Evolutionary conservation across 148 eudicot genomes (phyloP).

Genomic region (Vaccinium vitisidaea): DNA sequence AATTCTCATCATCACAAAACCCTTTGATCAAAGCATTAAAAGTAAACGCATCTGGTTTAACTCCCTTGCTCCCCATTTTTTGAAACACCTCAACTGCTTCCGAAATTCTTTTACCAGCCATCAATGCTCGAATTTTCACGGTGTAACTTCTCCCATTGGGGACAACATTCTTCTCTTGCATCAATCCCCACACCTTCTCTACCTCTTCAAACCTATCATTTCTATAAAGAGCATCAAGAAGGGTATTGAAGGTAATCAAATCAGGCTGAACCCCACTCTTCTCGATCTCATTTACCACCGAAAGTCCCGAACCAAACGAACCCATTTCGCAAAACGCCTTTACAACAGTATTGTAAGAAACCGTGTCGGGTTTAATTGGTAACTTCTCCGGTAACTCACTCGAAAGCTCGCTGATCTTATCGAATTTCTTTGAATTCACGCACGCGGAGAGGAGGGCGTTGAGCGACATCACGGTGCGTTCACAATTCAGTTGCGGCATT

Average conservation of each 20-base stretch:
- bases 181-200: conserved; percentile 44
- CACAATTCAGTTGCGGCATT: conserved; percentile 49
- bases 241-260: conserved; percentile 35
- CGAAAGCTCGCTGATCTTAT: conserved; percentile 28
- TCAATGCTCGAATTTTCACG: conserved; percentile 36
- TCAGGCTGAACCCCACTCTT: conserved; percentile 36
- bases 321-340: conserved; percentile 46
- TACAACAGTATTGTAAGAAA: conserved; percentile 46
- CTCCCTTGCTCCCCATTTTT: conserved; percentile 21
- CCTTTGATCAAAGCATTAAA: conserved; percentile 38
- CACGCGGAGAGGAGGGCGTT: conserved; percentile 62
- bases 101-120: background rate
- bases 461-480: conserved; percentile 42
- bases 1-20: conserved; percentile 27
- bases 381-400: conserved; percentile 38
- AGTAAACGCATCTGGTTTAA: conserved; percentile 19
- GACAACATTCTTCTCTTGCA: conserved; percentile 33
- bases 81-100: conserved; percentile 22
- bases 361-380: conserved; percentile 36
- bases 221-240: conserved; percentile 31
- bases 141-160: conserved; percentile 42
- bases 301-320: conserved; percentile 28
- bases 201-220: conserved; percentile 34
- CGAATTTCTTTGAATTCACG: conserved; percentile 41
- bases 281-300: conserved; percentile 41